Evolutionary conservation across 345 rosid species (phyloP), one percentile per base, ranked within the genome.

Genomic region (Excoecaria cochinchinensis): DNA sequence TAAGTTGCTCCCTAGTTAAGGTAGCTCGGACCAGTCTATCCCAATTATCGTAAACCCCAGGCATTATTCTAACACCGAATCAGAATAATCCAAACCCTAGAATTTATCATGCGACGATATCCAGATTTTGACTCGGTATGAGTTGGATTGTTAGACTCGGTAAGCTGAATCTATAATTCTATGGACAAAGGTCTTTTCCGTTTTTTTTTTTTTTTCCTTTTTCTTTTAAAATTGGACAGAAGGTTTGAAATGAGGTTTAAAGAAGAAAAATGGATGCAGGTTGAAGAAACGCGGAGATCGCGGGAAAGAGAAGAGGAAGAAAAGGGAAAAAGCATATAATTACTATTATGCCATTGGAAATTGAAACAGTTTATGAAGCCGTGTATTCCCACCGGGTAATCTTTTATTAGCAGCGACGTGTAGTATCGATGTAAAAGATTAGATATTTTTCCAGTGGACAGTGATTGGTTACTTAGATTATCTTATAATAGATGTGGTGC

Each of bases 1-100:
- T 83, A 67, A 89, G 83, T 81, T 92, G 91, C 85, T 95, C 98
- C 72, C 96, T 85, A 67, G 84, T 83, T 82, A 95, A 78, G 60
- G 98, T 89, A 68, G 99, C 97, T 67, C 98, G 88, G 75, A 93
- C 95, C 62, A 93, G 87, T 81, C 98, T 79, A 57, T 89, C 90
- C 99, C 99, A 95, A 69, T 88, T 95, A 61, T 84, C 79, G 70
- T 77, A 68, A 86, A 74, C 90, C 87, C 90, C 81, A 83, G 88
- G 78, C 99, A 95, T 95, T 70, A 77, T 85, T 61, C 67, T 31
- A 5, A 17, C 57, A n/a, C 67, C 46, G 40, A 40, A 72, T 58
- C 60, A 56, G 61, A 78, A 6, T 48, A 73, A 48, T 44, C 62
- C 48, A 53, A 74, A 70, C 51, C 58, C 78, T 74, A 70, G 74